Evolutionary conservation across 164 flowering plant genomes (phyloP).

Genomic region (Berberis vulgaris): DNA sequence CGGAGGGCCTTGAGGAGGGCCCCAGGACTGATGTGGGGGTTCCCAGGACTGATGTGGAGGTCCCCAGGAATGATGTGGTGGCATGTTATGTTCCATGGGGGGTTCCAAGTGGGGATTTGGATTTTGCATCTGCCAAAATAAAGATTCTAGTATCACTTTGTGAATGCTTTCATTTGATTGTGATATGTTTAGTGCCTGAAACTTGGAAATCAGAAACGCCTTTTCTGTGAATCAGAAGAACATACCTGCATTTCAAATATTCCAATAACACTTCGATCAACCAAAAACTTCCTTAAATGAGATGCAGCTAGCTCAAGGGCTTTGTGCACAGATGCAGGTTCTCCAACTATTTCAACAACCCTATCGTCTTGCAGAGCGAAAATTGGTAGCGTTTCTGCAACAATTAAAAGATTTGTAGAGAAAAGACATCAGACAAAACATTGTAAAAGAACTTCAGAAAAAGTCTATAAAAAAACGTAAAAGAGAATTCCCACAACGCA

Average conservation of each 20-base stretch:
- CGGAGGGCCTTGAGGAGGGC: conserved; percentile 57
- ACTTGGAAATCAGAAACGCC: neutral
- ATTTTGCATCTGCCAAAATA: conserved; percentile 52
- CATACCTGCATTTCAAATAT: conserved; percentile 79
- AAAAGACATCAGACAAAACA: neutral
- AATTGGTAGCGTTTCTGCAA: conserved; percentile 80
- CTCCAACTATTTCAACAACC: conserved; percentile 86
- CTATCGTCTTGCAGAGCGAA: conserved; percentile 92
- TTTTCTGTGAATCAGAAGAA: neutral
- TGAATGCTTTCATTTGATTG: neutral
- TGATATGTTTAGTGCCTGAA: neutral
- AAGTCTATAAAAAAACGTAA: neutral
- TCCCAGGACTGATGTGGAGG: conserved; percentile 83
- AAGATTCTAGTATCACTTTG: neutral
- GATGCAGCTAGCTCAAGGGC: conserved; percentile 84
- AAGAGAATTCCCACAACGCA: neutral
- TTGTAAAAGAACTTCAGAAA: neutral
- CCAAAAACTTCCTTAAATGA: conserved; percentile 86
- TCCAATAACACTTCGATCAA: conserved; percentile 79
- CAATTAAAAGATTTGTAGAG: conserved; percentile 1
- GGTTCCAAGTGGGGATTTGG: conserved; percentile 58
- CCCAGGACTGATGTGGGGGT: conserved; percentile 78
- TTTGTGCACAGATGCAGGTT: conserved; percentile 63
- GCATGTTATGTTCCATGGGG: conserved; percentile 55
- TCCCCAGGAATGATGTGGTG: conserved; percentile 78